Base-by-base conservation (phyloP, 768 basidiomycete species). In the Boletellus ananiceps region DNA sequence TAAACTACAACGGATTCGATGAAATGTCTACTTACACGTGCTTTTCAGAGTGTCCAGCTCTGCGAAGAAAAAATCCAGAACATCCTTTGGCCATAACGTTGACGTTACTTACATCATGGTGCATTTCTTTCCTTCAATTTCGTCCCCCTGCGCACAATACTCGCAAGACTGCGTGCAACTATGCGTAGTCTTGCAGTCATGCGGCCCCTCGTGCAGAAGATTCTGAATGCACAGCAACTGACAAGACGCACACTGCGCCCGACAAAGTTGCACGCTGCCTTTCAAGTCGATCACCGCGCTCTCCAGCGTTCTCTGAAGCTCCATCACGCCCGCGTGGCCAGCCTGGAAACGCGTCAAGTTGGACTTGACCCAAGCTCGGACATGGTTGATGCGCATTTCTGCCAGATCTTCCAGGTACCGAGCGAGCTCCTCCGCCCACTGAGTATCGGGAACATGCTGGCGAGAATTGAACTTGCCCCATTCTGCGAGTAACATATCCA, bases 11-110 rank as follows among this genome's bases (percentile, higher is more conserved):
- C 4, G 15, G 16, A 34, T 34, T 32, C 9, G 4, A 13, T 3
- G 21, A 43, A 44, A 23, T 11, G 49, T 70, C 43, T 16, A 54
- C 78, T 52, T 58, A 83, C 82, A 81, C 66, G 50, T 83, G 81
- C 11, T 66, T 67, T 15, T 77, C 79, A 32, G 72, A 57, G 58
- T 83, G 82, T 0, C 82, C 81, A 40, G 81, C 82, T 2, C 81
- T 82, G 29, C 8, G 8, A 29, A 11, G 25, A 44, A 12, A 27
- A 16, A 32, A 40, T 27, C 23, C 15, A 47, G 4, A 46, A 5
- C 2, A 14, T 19, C 16, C 16, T 13, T 8, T 3, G 9, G 31
- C 9, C 37, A 38, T 31, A n/a, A 13, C 35, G 8, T 9, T 13
- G 29, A 21, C 18, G 9, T 27, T 4, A 67, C 80, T 55, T 57